phyloP scores from a whole-genome alignment of 768 basidiomycete genomes.

The Russula ochroleuca region DNA sequence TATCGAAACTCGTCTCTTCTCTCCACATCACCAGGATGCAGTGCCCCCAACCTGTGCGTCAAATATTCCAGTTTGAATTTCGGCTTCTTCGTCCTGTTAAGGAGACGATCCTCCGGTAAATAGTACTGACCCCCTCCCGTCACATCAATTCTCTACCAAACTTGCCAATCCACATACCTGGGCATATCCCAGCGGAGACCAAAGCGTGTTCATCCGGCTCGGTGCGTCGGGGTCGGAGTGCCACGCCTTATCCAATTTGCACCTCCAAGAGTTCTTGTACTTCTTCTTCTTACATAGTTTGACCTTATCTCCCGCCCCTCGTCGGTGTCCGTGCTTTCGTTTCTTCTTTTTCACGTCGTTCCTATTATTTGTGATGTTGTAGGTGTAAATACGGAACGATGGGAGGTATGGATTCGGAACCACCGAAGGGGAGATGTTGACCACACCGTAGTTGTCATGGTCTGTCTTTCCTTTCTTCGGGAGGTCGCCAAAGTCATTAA shows the following conservation, averaged over 20 bases:
- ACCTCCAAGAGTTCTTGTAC: slow-evolving; percentile 60
- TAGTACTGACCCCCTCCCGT: slow-evolving; percentile 47
- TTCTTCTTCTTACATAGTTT: slow-evolving; percentile 46
- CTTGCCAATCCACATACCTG: slow-evolving; percentile 52
- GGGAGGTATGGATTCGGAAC: slow-evolving; percentile 88
- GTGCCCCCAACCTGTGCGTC: slow-evolving; percentile 49
- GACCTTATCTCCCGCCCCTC: slow-evolving; percentile 28
- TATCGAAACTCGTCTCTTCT: slow-evolving; percentile 36
- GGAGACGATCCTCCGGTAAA: slow-evolving; percentile 49
- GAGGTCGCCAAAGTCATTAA: slow-evolving; percentile 61
- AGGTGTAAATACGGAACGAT: slow-evolving; percentile 73
- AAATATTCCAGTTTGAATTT: slow-evolving; percentile 74
- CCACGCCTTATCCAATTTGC: slow-evolving; percentile 56
- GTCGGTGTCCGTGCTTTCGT: slow-evolving; percentile 48
- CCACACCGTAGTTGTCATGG: slow-evolving; percentile 63
- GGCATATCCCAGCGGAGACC: slow-evolving; percentile 77
- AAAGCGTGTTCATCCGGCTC: slow-evolving; percentile 61
- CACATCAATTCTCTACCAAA: slow-evolving; percentile 10
- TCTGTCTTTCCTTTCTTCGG: slow-evolving; percentile 50
- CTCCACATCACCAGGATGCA: slow-evolving; percentile 39
- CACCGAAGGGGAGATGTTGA: slow-evolving; percentile 77
- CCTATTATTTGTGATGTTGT: slow-evolving; percentile 56
- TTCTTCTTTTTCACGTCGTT: slow-evolving; percentile 25
- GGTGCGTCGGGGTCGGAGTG: slow-evolving; percentile 61
- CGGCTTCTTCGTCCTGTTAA: slow-evolving; percentile 48